phyloP scores from a whole-genome alignment of 345 rosid species.

The Arabidopsis thaliana region DNA sequence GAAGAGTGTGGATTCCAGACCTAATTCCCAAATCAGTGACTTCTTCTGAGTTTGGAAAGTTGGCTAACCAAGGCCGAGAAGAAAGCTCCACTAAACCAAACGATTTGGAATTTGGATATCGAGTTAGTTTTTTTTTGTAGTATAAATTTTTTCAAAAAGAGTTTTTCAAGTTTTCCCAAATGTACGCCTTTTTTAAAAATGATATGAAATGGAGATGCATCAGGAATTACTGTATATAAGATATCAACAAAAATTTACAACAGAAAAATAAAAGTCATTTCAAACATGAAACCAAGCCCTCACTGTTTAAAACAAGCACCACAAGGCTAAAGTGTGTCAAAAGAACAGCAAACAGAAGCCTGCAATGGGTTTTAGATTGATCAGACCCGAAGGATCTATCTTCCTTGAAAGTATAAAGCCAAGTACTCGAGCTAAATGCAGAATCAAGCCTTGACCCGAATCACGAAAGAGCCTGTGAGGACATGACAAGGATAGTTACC shows the following conservation, averaged over 20 bases:
- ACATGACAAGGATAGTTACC: neutral
- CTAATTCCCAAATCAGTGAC: too few relatives aligned
- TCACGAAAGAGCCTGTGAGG: slow-evolving; percentile 77
- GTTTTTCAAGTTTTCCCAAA: too few relatives aligned
- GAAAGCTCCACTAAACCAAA: too few relatives aligned
- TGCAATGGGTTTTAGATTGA: slow-evolving; percentile 19
- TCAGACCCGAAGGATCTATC: slow-evolving; percentile 6
- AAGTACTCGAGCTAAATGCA: slow-evolving; percentile 2
- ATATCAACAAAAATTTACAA: slow-evolving; percentile 11
- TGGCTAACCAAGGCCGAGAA: too few relatives aligned
- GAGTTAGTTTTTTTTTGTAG: too few relatives aligned
- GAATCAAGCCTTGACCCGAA: slow-evolving; percentile 80
- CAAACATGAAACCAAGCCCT: slow-evolving; percentile 6
- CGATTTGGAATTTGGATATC: too few relatives aligned
- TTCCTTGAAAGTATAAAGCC: slow-evolving; percentile 5
- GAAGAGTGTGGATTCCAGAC: too few relatives aligned
- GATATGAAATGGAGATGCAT: too few relatives aligned
- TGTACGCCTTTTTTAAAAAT: too few relatives aligned
- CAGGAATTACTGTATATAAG: too few relatives aligned
- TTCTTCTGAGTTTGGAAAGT: too few relatives aligned
- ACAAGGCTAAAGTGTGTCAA: slow-evolving; percentile 9
- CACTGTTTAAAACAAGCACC: neutral
- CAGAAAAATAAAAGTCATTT: neutral
- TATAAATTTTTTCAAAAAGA: too few relatives aligned
- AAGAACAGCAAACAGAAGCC: neutral